These are phyloP conservation scores for Dianthus caryophyllus DNA, from an alignment of 148 eudicot genomes.

Conservation along the genomic window DNA sequence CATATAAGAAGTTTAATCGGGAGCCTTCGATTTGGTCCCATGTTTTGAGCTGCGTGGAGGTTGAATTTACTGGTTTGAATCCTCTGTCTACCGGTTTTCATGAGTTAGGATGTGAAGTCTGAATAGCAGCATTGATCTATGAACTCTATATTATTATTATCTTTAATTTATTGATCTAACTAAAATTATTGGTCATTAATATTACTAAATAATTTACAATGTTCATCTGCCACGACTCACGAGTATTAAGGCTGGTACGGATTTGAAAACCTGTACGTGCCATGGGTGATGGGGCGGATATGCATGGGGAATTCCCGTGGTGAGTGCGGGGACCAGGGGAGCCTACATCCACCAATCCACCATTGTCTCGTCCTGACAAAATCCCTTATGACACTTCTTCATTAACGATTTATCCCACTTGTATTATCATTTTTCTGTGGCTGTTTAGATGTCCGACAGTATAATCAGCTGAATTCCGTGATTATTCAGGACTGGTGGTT, in stretches of 20 bases:
- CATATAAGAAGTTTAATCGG: neutral
- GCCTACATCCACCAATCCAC: too few relatives aligned
- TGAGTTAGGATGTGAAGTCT: constrained; percentile 7
- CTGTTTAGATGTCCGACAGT: neutral
- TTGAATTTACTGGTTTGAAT: neutral
- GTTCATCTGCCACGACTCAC: too few relatives aligned
- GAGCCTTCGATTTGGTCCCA: neutral
- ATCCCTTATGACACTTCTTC: neutral
- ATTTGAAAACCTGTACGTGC: too few relatives aligned
- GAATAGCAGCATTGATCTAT: neutral
- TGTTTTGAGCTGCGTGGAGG: neutral
- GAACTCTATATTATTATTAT: too few relatives aligned
- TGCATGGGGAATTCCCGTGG: too few relatives aligned
- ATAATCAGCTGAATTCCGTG: neutral
- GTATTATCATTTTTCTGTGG: neutral
- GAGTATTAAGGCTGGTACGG: too few relatives aligned
- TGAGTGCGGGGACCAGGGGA: too few relatives aligned
- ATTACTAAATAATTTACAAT: too few relatives aligned
- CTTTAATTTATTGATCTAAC: too few relatives aligned
- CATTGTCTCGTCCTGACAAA: neutral
- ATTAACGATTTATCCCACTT: neutral
- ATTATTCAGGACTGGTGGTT: constrained; percentile 45
- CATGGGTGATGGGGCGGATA: too few relatives aligned
- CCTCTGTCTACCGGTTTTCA: too few relatives aligned
- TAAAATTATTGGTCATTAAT: too few relatives aligned